Percentiles rank a stretch among this genome's conserved stretches.
phyloP scores from a whole-genome alignment of 75 land plant species.

The Azolla pinnata region DNA sequence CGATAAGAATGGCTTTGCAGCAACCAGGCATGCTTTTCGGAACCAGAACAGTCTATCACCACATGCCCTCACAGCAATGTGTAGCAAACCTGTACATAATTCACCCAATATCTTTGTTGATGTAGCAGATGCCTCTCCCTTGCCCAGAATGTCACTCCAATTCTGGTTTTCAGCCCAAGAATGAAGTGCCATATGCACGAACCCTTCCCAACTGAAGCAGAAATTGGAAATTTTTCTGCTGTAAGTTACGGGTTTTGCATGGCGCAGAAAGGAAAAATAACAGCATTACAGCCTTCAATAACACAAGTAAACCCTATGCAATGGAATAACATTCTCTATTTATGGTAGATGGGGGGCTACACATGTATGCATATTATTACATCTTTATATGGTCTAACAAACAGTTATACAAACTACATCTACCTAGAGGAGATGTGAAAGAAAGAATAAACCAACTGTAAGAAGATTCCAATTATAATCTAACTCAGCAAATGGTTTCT shows the following conservation, averaged over 20 bases:
- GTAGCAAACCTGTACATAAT: conserved; percentile 33
- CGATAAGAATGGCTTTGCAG: conserved; percentile 13
- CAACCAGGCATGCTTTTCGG: conserved; percentile 69
- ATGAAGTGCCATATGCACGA: conserved; percentile 54
- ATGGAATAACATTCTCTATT: no score
- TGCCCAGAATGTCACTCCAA: neutral
- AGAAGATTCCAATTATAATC: no score
- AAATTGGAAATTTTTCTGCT: no score
- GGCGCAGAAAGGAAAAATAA: neutral
- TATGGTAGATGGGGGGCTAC: no score
- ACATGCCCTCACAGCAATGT: conserved; percentile 41
- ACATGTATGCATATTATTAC: no score
- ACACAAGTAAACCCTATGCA: no score
- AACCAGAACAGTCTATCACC: conserved; percentile 28
- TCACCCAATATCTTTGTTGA: neutral
- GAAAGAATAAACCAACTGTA: neutral
- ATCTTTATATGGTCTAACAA: no score
- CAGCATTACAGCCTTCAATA: neutral
- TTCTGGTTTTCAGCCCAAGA: conserved; percentile 35
- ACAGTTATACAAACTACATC: no score
- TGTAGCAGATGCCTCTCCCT: neutral
- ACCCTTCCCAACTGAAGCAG: conserved; percentile 71
- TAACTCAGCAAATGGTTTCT: no score
- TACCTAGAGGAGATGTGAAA: neutral
- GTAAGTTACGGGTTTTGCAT: neutral